Conservation (phyloP, 192 early-diverging fungal genomes). For the Backusella morwellensis region DNA sequence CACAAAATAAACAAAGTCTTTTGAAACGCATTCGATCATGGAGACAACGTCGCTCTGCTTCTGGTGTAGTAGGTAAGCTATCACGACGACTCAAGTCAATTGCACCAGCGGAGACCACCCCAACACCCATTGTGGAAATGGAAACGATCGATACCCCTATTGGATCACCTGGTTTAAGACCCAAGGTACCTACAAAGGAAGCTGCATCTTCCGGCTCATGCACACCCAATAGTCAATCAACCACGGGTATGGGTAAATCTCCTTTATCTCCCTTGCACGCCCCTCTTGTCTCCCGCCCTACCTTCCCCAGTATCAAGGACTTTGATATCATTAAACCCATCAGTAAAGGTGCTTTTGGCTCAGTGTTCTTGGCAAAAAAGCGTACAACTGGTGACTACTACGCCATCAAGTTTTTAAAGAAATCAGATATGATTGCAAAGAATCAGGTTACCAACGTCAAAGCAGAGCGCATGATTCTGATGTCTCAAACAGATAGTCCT, state of each 20-base stretch:
- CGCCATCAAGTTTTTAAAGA: slow-evolving; percentile 85
- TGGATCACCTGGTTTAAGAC: slow-evolving; percentile 32
- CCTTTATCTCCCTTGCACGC: slow-evolving; percentile 26
- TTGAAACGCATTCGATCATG: slow-evolving; percentile 22
- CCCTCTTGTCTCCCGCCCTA: slow-evolving; percentile 43
- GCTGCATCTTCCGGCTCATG: background rate
- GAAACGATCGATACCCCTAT: slow-evolving; percentile 41
- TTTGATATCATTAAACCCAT: slow-evolving; percentile 92
- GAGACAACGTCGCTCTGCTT: background rate
- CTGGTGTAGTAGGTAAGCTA: background rate
- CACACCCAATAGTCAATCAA: slow-evolving; percentile 10
- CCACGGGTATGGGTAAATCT: slow-evolving; percentile 18
- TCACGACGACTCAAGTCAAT: background rate
- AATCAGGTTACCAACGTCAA: slow-evolving; percentile 92
- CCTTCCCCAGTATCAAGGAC: slow-evolving; percentile 80
- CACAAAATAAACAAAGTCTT: background rate
- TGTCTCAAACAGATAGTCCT: slow-evolving; percentile 78
- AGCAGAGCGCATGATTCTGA: slow-evolving; percentile 83
- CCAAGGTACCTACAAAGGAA: background rate
- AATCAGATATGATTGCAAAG: slow-evolving; percentile 89
- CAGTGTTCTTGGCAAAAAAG: slow-evolving; percentile 85
- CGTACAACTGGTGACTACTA: slow-evolving; percentile 81
- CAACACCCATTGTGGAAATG: slow-evolving; percentile 36
- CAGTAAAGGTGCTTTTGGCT: slow-evolving; percentile 87
- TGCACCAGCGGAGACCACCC: background rate